Conservation (phyloP, 345 rosid species). For the Lepidium didymum region DNA sequence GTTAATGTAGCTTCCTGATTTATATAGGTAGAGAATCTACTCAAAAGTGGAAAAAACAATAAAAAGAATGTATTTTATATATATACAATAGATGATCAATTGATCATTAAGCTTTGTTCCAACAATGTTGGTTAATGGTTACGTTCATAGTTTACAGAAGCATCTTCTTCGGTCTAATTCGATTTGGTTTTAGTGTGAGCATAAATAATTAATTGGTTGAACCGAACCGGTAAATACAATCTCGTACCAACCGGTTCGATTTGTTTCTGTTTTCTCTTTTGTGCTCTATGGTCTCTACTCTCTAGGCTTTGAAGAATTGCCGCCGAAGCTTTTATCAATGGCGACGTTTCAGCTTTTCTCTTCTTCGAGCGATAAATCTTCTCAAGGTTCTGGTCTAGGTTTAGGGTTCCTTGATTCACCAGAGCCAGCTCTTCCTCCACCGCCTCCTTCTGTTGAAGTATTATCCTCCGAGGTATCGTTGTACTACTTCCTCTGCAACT, state of each 20-base stretch:
- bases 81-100: background rate
- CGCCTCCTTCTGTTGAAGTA: constrained; percentile 69
- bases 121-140: background rate
- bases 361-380: constrained; percentile 23
- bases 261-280: background rate
- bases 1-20: background rate
- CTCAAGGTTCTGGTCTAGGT: constrained; percentile 34
- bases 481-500: background rate
- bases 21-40: constrained; percentile 10
- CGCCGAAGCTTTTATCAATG: constrained; percentile 24
- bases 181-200: background rate
- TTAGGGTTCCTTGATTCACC: constrained; percentile 48
- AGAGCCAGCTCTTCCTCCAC: constrained; percentile 51
- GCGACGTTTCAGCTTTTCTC: constrained; percentile 33
- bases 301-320: background rate
- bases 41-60: background rate
- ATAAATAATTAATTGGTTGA: background rate
- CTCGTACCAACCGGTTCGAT: background rate
- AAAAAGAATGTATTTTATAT: background rate
- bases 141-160: background rate
- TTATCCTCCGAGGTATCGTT: constrained; percentile 48
- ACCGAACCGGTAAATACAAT: background rate
- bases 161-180: background rate
- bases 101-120: background rate
- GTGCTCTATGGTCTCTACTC: background rate